Conservation (phyloP, 192 early-diverging fungal species). For the Lunasporangiospora selenospora region DNA sequence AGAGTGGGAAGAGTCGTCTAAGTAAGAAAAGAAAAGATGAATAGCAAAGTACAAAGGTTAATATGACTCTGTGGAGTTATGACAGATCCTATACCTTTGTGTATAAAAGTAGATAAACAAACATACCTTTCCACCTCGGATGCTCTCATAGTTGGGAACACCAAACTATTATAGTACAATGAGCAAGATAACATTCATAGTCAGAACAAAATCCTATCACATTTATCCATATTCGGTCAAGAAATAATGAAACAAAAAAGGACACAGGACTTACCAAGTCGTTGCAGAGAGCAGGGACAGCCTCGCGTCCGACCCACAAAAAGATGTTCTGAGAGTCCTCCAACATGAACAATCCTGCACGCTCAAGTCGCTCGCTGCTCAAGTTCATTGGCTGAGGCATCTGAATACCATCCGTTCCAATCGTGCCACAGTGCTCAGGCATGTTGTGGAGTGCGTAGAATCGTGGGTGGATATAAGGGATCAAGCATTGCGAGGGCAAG, state of each 20-base stretch:
- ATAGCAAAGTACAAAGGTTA: not conserved
- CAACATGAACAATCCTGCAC: constrained; percentile 87
- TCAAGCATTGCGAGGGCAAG: constrained; percentile 77
- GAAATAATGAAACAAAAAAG: too few species aligned
- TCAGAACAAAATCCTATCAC: too few species aligned
- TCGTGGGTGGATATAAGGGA: constrained; percentile 75
- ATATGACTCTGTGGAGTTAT: too few species aligned
- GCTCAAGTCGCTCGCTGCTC: constrained; percentile 84
- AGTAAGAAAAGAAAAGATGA: not conserved
- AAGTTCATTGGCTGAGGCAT: constrained; percentile 84
- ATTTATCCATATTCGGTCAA: too few species aligned
- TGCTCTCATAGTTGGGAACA: constrained; percentile 74
- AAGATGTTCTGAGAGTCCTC: constrained; percentile 85
- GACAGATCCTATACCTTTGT: too few species aligned
- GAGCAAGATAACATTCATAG: too few species aligned
- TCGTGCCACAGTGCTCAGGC: constrained; percentile 61
- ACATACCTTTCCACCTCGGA: constrained; percentile 79
- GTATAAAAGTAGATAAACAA: too few species aligned
- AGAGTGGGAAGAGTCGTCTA: constrained; percentile 71
- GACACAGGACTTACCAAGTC: too few species aligned
- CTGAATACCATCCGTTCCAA: constrained; percentile 65
- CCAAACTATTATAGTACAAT: too few species aligned
- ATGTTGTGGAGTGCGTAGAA: constrained; percentile 89
- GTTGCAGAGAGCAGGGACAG: constrained; percentile 72
- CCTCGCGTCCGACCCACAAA: constrained; percentile 89